Base-by-base conservation (phyloP, 768 basidiomycete species). In the Symmetrospora coprosmae region DNA sequence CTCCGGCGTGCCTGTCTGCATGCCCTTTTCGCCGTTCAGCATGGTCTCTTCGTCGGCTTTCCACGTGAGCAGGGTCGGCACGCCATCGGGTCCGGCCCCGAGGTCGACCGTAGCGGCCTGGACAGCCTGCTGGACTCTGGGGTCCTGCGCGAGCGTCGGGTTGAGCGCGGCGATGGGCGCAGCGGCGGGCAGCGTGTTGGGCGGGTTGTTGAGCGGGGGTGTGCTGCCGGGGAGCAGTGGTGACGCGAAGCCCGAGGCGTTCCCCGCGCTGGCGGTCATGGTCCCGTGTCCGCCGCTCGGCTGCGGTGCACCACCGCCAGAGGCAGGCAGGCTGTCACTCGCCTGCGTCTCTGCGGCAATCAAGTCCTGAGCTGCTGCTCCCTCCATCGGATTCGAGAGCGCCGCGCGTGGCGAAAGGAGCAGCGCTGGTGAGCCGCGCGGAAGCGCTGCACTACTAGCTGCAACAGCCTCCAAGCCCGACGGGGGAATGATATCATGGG, bases 31-130 rank as follows among this genome's bases (percentile, higher is more conserved):
- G 43, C 43, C 9, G 13, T 11, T 11, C 43, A 23, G 41, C 6
- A 43, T 38, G 7, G 40, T 38, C 21, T 58, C 45, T 40, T 41
- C 30, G 14, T 50, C 45, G 2, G 27, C 41, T 40, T 63, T 69
- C 68, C 68, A 69, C 50, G 66, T 68, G 47, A 69, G 65, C 47
- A 69, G 25, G 4, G 68, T 69, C 43, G 67, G 61, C 7, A 69
- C 65, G n/a, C 68, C 68, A 0, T 62, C 51, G 13, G 28, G 34
- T 2, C 68, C 68, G 27, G 67, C 68, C 1, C 67, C 67, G 2
- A 69, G 35, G 37, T 69, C 67, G n/a, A 69, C 67, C n/a, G 68
- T 67, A 1, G 67, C 67, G 2, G 60, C 62, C 23, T 51, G 35
- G 17, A 60, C 55, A 5, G 62, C 62, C 59, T 63, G 58, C 39